phyloP scores from a whole-genome alignment of 305 asterid genomes.

The Salvia sclarea region DNA sequence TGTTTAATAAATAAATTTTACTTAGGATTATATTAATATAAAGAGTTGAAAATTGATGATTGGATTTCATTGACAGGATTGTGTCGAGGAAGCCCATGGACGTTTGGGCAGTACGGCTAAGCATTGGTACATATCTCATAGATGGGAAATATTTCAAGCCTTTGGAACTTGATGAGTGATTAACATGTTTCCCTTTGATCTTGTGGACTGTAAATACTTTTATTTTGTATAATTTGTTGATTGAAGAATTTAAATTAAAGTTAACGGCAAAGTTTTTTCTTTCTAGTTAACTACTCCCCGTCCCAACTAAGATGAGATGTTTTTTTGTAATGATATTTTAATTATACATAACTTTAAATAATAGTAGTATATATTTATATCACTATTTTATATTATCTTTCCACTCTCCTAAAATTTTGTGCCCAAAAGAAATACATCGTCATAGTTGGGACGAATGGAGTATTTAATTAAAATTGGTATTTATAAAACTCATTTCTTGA shows the following conservation, averaged over 20 bases:
- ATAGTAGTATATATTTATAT: too few relatives aligned
- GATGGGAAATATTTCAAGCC: slow-evolving; percentile 78
- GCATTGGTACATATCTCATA: slow-evolving; percentile 73
- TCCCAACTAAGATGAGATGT: too few relatives aligned
- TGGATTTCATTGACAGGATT: slow-evolving; percentile 45
- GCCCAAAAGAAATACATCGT: too few relatives aligned
- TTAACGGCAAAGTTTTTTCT: not conserved
- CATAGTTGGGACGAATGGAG: too few relatives aligned
- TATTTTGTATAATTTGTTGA: not conserved
- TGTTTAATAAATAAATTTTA: too few relatives aligned
- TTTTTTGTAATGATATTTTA: too few relatives aligned
- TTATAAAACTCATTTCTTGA: too few relatives aligned
- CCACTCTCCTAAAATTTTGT: too few relatives aligned
- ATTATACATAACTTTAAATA: too few relatives aligned
- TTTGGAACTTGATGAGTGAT: slow-evolving; percentile 58
- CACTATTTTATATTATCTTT: too few relatives aligned
- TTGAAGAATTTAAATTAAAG: not conserved
- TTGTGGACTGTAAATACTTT: not conserved
- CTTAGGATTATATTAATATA: too few relatives aligned
- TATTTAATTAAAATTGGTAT: too few relatives aligned
- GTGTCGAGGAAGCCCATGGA: slow-evolving; percentile 85
- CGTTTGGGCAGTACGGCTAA: slow-evolving; percentile 82
- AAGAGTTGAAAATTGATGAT: not conserved
- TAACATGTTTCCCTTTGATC: not conserved
- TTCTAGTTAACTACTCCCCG: not conserved